These are phyloP conservation scores for Tilletia indica DNA, from an alignment of 1,284 basidiomycete genomes.

Conservation along the genomic window DNA sequence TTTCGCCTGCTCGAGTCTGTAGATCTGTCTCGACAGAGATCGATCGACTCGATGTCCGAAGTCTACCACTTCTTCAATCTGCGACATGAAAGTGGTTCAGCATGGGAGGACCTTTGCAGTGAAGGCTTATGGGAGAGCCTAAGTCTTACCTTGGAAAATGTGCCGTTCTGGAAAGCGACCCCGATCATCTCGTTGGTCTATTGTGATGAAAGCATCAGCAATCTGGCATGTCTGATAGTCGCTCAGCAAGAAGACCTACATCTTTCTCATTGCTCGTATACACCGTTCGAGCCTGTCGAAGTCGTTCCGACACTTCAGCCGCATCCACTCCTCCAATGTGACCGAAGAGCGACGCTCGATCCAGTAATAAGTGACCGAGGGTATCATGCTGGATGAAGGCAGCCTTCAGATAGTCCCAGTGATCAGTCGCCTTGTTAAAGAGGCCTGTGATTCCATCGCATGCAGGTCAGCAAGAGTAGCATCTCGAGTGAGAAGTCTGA, in stretches of 20 bases:
- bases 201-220: neutral
- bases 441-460: neutral
- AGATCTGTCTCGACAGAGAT: neutral
- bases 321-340: neutral
- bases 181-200: constrained; percentile 14
- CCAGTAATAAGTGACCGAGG: neutral
- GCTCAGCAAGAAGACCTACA: neutral
- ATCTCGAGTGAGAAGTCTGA: neutral
- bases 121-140: neutral
- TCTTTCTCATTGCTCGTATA: neutral
- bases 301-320: neutral
- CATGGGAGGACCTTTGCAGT: neutral
- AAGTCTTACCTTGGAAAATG: constrained; percentile 11
- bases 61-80: constrained; percentile 15
- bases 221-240: neutral
- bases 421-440: neutral
- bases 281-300: neutral
- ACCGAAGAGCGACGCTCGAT: neutral
- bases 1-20: neutral
- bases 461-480: too few species aligned
- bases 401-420: constrained; percentile 11
- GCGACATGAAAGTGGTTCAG: neutral
- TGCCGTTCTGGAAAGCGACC: neutral
- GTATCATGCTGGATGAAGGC: constrained; percentile 16
- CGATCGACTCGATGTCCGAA: constrained; percentile 5